Evolutionary conservation across 75 land plant genomes (phyloP).

Genomic region (Isoetes taiwanensis): DNA sequence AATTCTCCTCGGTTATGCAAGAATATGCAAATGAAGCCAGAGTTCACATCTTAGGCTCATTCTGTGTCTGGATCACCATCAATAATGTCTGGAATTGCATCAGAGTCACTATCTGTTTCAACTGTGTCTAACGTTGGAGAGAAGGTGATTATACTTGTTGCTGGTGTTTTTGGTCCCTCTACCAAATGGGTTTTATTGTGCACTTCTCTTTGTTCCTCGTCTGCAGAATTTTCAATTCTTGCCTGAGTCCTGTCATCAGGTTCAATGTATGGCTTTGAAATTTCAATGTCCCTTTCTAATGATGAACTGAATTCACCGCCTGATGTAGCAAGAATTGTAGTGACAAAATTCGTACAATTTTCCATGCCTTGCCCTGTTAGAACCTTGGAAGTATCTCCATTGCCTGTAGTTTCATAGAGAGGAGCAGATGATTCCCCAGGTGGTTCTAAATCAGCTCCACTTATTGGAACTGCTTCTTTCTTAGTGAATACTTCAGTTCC

Average conservation of each 20-base stretch:
- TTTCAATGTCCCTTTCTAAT: neutral
- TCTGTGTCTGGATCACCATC: slow-evolving; percentile 74
- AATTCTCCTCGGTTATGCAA: no score
- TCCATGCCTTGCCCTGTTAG: no score
- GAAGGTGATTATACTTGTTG: slow-evolving; percentile 4
- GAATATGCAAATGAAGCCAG: no score
- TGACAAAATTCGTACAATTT: no score
- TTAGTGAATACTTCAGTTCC: no score
- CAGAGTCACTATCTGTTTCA: slow-evolving; percentile 32
- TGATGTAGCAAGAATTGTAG: neutral
- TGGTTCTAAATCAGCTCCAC: no score
- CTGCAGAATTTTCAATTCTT: neutral
- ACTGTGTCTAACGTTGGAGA: neutral
- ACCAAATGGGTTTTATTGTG: neutral
- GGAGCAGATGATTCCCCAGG: no score
- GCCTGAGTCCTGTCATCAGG: neutral
- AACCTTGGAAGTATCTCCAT: no score
- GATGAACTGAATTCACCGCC: slow-evolving; percentile 10
- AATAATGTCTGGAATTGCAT: slow-evolving; percentile 60
- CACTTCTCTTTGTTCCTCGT: no score
- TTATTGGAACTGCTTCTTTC: no score
- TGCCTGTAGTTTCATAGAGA: no score
- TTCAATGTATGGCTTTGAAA: neutral
- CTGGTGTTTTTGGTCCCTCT: neutral
- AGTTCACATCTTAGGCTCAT: no score